These are phyloP conservation scores for Dimocarpus longan DNA, from an alignment of 345 rosid genomes.

Conservation along the genomic window DNA sequence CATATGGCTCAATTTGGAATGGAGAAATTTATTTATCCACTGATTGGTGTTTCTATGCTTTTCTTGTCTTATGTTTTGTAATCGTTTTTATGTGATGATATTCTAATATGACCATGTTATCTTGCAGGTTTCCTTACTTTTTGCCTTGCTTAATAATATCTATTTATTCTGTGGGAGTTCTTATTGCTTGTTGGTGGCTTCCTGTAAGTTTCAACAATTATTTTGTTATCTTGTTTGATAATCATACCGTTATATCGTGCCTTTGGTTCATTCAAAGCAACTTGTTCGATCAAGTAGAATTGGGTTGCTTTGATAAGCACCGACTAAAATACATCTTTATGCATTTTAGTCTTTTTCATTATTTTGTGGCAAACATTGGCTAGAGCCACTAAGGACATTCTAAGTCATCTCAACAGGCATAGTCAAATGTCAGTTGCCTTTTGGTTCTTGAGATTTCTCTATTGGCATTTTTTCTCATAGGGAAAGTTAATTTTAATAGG, in stretches of 20 bases:
- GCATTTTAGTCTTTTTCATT: not conserved
- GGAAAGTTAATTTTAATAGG: too few relatives aligned
- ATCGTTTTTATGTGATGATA: not conserved
- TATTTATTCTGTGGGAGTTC: conserved; percentile 59
- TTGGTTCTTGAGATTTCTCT: too few relatives aligned
- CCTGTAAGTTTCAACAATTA: conserved; percentile 51
- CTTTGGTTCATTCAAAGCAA: not conserved
- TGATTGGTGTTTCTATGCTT: not conserved
- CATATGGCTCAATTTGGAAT: not conserved
- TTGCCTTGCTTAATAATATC: conserved; percentile 68
- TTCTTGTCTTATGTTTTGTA: not conserved
- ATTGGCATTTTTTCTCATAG: too few relatives aligned
- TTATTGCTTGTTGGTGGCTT: conserved; percentile 59
- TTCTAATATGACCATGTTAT: not conserved
- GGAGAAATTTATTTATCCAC: not conserved
- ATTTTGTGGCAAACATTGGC: not conserved
- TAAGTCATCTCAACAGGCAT: too few relatives aligned
- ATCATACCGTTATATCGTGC: not conserved
- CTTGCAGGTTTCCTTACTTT: conserved; percentile 79
- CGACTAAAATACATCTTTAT: too few relatives aligned
- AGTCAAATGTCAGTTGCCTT: too few relatives aligned
- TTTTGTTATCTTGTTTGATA: not conserved
- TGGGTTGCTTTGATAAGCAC: too few relatives aligned
- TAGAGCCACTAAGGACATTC: too few relatives aligned
- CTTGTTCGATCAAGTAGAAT: too few relatives aligned